Base-by-base conservation (phyloP, 768 basidiomycete genomes). In the Nidula microcarpa region DNA sequence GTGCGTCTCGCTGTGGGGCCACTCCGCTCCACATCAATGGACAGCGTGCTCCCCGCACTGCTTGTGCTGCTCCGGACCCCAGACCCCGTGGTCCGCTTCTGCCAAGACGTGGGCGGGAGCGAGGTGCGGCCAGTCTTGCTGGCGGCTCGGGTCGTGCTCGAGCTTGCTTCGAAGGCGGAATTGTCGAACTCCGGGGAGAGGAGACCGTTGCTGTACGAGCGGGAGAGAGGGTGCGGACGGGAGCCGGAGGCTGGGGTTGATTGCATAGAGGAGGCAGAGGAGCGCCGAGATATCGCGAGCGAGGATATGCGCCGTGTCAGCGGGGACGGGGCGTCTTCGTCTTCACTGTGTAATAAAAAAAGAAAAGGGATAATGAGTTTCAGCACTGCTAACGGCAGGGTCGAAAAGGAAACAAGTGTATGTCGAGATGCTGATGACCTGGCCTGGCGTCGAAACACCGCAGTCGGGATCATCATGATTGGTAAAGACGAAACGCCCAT, bases 281-380 rank as follows among this genome's bases (percentile, higher is more conserved):
- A 66, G 5, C 71, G 74, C 4, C 73, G 69, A 0, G 75, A 69
- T 14, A 86, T 69, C 58, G 79, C 78, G 49, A 87, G 76, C 0
- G 74, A 67, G 4, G 85, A 87, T 5, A 88, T 67, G 6, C 85
- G 81, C 8, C 78, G 74, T 0, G 86, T 87, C 10, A 88, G 75
- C 1, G 82, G 75, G 0, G 84, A 86, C 5, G 86, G 86, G 0
- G 86, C 85, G 53, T 86, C 83, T 71, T 88, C 86, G 65, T 87
- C 86, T 71, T 87, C 86, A 52, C 85, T 86, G 64, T 50, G 61
- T 10, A 10, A 23, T 23, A 23, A 23, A 23, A 23, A 18, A 10
- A 5, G 13, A 33, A 62, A 33, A 50, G 47, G 46, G 35, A 43
- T 34, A 17, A 2, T 51, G 9, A 51, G 50, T 51, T 14, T 17